phyloP scores from a whole-genome alignment of 805 yeast genomes.

The Wickerhamomyces canadensis region DNA sequence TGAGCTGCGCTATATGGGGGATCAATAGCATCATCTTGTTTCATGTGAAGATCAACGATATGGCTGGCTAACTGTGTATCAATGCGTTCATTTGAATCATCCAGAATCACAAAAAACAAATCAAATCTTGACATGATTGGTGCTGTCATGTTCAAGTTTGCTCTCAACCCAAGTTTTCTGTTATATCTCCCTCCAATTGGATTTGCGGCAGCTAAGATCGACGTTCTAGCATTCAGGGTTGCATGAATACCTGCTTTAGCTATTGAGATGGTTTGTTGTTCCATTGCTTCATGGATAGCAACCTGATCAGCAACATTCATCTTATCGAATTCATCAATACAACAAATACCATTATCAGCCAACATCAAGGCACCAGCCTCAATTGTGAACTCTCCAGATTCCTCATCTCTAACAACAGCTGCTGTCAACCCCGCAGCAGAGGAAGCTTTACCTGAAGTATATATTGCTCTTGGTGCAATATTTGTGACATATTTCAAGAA shows the following conservation, averaged over 20 bases:
- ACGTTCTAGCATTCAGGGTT: conserved; percentile 92
- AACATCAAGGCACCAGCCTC: conserved; percentile 99
- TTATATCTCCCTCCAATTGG: conserved; percentile 97
- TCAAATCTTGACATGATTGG: conserved; percentile 99
- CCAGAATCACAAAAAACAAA: conserved; percentile 87
- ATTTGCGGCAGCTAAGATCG: conserved; percentile 97
- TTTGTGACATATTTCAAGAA: conserved; percentile 88
- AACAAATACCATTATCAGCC: conserved; percentile 97
- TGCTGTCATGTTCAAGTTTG: conserved; percentile 92
- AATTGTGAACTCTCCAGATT: conserved; percentile 92
- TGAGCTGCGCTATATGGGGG: conserved; percentile 90
- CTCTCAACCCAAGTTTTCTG: conserved; percentile 73
- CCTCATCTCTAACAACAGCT: conserved; percentile 95
- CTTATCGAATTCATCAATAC: conserved; percentile 97
- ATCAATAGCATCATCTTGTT: conserved; percentile 80
- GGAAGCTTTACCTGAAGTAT: conserved; percentile 97
- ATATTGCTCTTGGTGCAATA: conserved; percentile 89
- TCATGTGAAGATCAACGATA: conserved; percentile 89
- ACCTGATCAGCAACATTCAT: conserved; percentile 96
- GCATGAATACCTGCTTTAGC: conserved; percentile 99
- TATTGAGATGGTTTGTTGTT: conserved; percentile 96
- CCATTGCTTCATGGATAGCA: conserved; percentile 99
- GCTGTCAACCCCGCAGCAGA: conserved; percentile 99
- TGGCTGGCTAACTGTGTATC: conserved; percentile 90
- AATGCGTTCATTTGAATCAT: conserved; percentile 86